phyloP scores from a whole-genome alignment of 202 grass and related monocot genomes.

The Panicum hallii region DNA sequence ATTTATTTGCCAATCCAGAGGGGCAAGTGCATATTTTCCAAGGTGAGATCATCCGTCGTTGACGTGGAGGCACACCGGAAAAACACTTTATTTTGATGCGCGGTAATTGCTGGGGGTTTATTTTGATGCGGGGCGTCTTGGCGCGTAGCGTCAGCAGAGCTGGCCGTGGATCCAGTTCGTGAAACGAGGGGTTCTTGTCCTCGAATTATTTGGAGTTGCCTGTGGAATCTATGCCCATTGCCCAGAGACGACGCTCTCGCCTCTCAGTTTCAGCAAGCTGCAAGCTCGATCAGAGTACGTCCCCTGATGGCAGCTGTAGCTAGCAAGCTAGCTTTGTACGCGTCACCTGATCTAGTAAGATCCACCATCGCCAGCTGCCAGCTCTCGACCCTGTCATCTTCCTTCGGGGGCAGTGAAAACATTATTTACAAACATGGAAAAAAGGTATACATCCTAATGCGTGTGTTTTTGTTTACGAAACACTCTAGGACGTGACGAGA shows the following conservation, averaged over 20 bases:
- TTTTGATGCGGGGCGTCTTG: neutral
- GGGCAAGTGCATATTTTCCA: neutral
- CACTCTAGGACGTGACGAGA: neutral
- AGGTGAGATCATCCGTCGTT: neutral
- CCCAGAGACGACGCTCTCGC: conserved; percentile 32
- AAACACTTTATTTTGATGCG: neutral
- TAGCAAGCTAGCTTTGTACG: neutral
- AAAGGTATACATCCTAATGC: too few species aligned
- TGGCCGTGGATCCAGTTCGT: neutral
- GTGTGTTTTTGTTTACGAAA: neutral
- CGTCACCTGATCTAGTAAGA: conserved; percentile 39
- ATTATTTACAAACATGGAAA: neutral
- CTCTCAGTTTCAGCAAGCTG: neutral
- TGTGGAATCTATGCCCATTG: conserved; percentile 10
- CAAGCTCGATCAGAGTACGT: neutral
- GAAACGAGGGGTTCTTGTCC: neutral
- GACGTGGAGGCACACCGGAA: neutral
- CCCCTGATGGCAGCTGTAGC: neutral
- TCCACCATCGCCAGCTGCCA: neutral
- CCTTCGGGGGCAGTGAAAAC: too few species aligned
- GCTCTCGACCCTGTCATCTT: neutral
- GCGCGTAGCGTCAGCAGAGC: neutral
- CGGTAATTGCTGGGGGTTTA: neutral
- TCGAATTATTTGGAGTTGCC: neutral
- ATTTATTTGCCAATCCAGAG: neutral